A percentile compares a stretch with the other conserved stretches of the same genome.
Conservation (phyloP, 805 yeast species). For the Yarrowia sp. region DNA sequence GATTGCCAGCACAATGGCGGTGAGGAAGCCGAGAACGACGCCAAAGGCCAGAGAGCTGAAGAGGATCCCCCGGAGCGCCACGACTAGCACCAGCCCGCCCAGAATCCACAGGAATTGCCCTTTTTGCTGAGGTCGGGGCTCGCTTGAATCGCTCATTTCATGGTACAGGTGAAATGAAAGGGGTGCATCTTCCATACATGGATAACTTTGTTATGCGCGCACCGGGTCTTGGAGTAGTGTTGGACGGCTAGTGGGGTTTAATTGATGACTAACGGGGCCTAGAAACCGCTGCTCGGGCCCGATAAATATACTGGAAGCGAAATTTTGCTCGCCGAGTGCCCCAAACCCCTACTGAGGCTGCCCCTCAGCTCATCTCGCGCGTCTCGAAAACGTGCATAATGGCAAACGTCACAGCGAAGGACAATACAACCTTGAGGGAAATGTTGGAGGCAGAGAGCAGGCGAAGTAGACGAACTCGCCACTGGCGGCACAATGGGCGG, state of each 20-base stretch:
- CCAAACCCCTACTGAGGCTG: no score
- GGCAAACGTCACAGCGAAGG: constrained; percentile 8
- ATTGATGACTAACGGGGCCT: no score
- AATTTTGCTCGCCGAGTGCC: no score
- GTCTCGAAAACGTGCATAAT: constrained; percentile 17
- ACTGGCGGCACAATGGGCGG: no score
- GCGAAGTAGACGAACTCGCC: no score
- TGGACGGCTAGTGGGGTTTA: no score
- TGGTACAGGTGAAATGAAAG: constrained; percentile 8
- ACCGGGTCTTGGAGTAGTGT: neutral
- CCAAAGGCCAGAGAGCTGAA: constrained; percentile 9
- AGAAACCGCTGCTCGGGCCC: no score
- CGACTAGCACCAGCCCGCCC: constrained; percentile 11
- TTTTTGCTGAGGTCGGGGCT: constrained; percentile 14
- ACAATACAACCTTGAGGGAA: neutral
- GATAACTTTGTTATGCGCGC: constrained; percentile 23
- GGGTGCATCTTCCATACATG: constrained; percentile 19
- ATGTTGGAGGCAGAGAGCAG: no score
- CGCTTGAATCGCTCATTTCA: constrained; percentile 22
- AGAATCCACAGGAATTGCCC: constrained; percentile 14
- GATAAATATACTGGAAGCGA: no score
- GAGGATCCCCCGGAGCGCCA: neutral
- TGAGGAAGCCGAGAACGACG: neutral
- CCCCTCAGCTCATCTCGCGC: neutral
- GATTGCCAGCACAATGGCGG: neutral